phyloP scores from a whole-genome alignment of 768 basidiomycete species.

The Boletus tomentosulus region DNA sequence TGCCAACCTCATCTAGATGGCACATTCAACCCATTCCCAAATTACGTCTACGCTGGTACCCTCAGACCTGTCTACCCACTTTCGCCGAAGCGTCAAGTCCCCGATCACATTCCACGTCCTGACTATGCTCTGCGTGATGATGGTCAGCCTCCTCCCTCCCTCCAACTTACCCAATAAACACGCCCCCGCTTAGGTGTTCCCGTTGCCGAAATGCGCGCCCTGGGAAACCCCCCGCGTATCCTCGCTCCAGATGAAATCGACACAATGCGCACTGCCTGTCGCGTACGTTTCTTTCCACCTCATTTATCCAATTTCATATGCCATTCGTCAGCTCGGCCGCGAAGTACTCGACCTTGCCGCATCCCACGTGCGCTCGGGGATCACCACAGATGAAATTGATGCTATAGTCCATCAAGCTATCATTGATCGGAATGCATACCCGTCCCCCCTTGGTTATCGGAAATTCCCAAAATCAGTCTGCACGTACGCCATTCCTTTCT shows the following conservation, averaged over 20 bases:
- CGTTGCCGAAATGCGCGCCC: slow-evolving; percentile 50
- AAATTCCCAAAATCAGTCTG: slow-evolving; percentile 94
- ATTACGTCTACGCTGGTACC: slow-evolving; percentile 73
- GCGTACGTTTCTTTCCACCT: slow-evolving; percentile 54
- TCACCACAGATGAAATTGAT: slow-evolving; percentile 95
- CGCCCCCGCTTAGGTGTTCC: slow-evolving; percentile 47
- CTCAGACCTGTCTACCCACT: slow-evolving; percentile 87
- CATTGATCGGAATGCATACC: slow-evolving; percentile 89
- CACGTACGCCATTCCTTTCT: slow-evolving; percentile 56
- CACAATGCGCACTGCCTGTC: slow-evolving; percentile 84
- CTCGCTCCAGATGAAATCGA: slow-evolving; percentile 73
- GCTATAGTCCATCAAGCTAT: slow-evolving; percentile 88
- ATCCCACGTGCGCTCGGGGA: slow-evolving; percentile 79
- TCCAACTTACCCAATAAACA: background rate
- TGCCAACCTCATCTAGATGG: slow-evolving; percentile 46
- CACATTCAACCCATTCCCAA: slow-evolving; percentile 76
- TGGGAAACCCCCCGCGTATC: slow-evolving; percentile 61
- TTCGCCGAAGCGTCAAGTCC: slow-evolving; percentile 69
- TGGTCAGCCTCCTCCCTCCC: slow-evolving; percentile 40
- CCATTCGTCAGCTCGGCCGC: slow-evolving; percentile 60
- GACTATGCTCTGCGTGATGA: slow-evolving; percentile 71
- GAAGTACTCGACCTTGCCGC: slow-evolving; percentile 95
- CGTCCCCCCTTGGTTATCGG: slow-evolving; percentile 89
- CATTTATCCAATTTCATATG: background rate
- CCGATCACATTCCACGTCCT: slow-evolving; percentile 78